phyloP scores from a whole-genome alignment of 2,329 filamentous ascomycete species.

The Alternaria dauci region DNA sequence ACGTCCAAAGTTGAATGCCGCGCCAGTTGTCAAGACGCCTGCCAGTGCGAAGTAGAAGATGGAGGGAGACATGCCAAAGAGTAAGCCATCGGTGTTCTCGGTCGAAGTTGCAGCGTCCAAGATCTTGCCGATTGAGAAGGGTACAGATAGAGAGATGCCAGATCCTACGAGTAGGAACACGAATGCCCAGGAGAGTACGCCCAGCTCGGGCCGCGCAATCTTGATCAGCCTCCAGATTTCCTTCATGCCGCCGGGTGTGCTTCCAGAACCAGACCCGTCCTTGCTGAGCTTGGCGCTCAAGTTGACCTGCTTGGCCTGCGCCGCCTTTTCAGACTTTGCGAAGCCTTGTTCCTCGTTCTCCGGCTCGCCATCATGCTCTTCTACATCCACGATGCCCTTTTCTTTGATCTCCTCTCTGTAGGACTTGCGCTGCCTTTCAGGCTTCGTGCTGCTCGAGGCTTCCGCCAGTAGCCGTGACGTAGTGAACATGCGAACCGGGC shows the following conservation, averaged over 20 bases:
- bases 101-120: conserved; percentile 87
- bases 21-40: conserved; percentile 78
- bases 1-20: conserved; percentile 89
- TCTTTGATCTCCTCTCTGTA: conserved; percentile 52
- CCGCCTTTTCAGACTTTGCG: conserved; percentile 80
- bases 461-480: conserved; percentile 39
- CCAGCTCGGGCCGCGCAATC: conserved; percentile 86
- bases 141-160: conserved; percentile 92
- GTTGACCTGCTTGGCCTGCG: conserved; percentile 87
- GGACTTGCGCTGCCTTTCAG: conserved; percentile 38
- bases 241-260: conserved; percentile 64
- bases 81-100: conserved; percentile 66
- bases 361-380: conserved; percentile 58
- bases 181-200: conserved; percentile 82
- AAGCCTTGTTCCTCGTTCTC: conserved; percentile 69
- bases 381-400: conserved; percentile 45
- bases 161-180: conserved; percentile 88
- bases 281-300: conserved; percentile 87
- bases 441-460: conserved; percentile 27
- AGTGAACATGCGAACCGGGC: conserved; percentile 39
- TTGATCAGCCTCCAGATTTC: conserved; percentile 89
- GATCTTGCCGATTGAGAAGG: conserved; percentile 95
- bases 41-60: conserved; percentile 89
- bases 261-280: conserved; percentile 64
- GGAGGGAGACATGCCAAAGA: conserved; percentile 84